phyloP scores from a whole-genome alignment of 31 red algal genomes.

The Pterothamnion heteromorphum region DNA sequence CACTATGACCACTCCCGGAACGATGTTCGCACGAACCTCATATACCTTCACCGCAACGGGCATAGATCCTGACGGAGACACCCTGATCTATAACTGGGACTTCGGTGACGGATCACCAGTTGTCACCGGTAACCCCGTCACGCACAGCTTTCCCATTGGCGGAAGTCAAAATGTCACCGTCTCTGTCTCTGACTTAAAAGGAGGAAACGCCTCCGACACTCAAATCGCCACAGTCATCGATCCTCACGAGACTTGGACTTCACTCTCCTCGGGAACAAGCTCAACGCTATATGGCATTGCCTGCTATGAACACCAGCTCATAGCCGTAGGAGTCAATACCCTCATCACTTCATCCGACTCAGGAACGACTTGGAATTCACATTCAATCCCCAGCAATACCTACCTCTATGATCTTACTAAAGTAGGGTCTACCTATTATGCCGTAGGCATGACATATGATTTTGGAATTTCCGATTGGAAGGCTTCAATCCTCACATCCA shows the following conservation, averaged over 20 bases:
- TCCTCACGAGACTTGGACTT: neutral
- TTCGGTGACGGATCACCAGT: neutral
- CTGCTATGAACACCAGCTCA: neutral
- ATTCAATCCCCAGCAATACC: neutral
- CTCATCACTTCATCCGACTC: neutral
- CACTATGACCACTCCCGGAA: neutral
- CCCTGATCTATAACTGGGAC: neutral
- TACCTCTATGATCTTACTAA: neutral
- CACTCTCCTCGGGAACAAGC: neutral
- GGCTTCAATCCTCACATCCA: neutral
- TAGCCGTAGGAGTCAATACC: neutral
- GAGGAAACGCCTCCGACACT: neutral
- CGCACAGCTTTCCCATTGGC: neutral
- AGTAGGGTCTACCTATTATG: neutral
- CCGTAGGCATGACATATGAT: neutral
- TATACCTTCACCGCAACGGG: neutral
- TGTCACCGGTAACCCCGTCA: neutral
- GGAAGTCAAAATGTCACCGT: neutral
- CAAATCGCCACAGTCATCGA: neutral
- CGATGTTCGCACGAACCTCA: neutral
- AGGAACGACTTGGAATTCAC: neutral
- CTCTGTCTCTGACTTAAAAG: neutral
- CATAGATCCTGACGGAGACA: neutral
- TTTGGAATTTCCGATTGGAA: neutral
- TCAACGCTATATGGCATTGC: neutral